Percentiles rank a stretch among this genome's conserved stretches.
phyloP scores from a whole-genome alignment of 73 alveolate genomes.

The Paramecium octaurelia region DNA sequence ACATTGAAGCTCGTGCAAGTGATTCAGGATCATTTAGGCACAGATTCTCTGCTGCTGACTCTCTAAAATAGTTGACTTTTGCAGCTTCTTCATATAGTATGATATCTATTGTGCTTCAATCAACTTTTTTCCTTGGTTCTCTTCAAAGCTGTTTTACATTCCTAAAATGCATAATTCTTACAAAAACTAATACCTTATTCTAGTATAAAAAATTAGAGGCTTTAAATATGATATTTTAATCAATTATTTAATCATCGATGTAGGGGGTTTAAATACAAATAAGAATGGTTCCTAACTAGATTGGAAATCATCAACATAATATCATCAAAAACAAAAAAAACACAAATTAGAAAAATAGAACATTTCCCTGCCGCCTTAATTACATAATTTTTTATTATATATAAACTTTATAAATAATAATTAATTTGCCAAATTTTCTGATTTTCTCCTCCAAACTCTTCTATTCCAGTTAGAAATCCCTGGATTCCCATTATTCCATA shows the following conservation, averaged over 20 bases:
- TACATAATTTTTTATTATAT: neutral
- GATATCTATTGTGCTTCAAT: neutral
- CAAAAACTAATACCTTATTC: conserved; percentile 38
- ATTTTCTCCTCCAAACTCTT: neutral
- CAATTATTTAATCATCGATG: neutral
- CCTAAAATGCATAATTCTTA: conserved; percentile 18
- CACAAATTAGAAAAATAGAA: neutral
- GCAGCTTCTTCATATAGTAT: neutral
- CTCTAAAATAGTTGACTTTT: conserved; percentile 14
- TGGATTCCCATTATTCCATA: neutral
- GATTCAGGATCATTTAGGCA: conserved; percentile 34
- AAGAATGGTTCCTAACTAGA: neutral
- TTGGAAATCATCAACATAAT: neutral
- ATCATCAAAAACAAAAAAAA: neutral
- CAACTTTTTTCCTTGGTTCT: neutral
- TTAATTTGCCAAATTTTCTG: neutral
- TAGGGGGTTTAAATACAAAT: neutral
- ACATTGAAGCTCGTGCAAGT: neutral
- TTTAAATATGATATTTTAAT: conserved; percentile 41
- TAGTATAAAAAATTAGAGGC: conserved; percentile 26
- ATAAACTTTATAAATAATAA: neutral
- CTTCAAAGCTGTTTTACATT: conserved; percentile 36
- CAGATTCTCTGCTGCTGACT: conserved; percentile 37
- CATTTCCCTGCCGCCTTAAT: neutral
- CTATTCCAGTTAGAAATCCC: neutral